Conservation (phyloP, 2,329 filamentous ascomycete genomes). For the Bipolaris zeicola region DNA sequence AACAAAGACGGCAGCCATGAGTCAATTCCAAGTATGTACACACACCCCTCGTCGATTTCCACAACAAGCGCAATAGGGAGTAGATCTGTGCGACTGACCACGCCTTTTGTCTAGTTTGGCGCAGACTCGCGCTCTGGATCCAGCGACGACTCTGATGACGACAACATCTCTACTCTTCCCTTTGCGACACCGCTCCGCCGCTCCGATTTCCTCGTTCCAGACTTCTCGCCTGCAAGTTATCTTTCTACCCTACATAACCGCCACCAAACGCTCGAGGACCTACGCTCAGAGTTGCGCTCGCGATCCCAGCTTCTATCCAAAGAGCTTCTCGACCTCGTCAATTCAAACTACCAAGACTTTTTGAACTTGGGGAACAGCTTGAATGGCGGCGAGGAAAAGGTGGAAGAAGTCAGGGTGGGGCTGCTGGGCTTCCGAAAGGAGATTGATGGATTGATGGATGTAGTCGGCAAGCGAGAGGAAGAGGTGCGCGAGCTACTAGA, state of each 20-base stretch:
- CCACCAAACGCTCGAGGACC: slow-evolving; percentile 94
- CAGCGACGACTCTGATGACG: slow-evolving; percentile 54
- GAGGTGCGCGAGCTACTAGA: slow-evolving; percentile 67
- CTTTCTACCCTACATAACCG: slow-evolving; percentile 82
- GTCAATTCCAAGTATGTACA: slow-evolving; percentile 54
- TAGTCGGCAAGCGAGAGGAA: slow-evolving; percentile 66
- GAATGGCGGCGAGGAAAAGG: slow-evolving; percentile 84
- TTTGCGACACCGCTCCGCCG: slow-evolving; percentile 87
- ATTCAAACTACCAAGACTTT: slow-evolving; percentile 92
- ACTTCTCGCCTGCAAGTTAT: slow-evolving; percentile 82
- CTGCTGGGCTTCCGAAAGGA: slow-evolving; percentile 84
- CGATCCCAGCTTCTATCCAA: slow-evolving; percentile 78
- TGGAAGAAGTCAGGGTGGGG: slow-evolving; percentile 87
- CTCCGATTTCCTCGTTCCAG: slow-evolving; percentile 73
- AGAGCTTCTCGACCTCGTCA: slow-evolving; percentile 92
- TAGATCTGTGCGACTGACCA: slow-evolving; percentile 1
- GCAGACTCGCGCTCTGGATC: slow-evolving; percentile 19
- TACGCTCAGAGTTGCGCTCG: slow-evolving; percentile 83
- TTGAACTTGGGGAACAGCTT: slow-evolving; percentile 80
- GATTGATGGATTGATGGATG: slow-evolving; percentile 72
- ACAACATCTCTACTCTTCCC: slow-evolving; percentile 71
- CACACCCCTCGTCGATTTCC: background rate
- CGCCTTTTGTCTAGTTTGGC: slow-evolving; percentile 5
- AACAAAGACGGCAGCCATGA: slow-evolving; percentile 47
- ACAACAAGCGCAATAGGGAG: background rate